These are phyloP conservation scores for Pseudonectria buxi DNA, from an alignment of 2,329 filamentous ascomycete species.

Conservation along the genomic window DNA sequence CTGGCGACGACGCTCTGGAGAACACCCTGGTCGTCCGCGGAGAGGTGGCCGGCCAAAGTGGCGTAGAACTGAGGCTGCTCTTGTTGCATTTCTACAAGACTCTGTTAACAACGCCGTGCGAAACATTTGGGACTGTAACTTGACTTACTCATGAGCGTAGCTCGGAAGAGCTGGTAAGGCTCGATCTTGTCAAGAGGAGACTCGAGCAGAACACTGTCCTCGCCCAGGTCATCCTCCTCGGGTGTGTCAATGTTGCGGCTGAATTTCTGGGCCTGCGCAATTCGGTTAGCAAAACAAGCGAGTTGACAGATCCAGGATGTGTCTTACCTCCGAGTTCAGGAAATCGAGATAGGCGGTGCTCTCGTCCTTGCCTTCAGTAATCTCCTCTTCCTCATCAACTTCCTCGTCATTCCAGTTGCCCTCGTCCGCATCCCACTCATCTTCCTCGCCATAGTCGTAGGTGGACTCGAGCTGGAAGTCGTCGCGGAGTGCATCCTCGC, in stretches of 20 bases:
- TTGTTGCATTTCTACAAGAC: slow-evolving; percentile 67
- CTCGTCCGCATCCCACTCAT: slow-evolving; percentile 78
- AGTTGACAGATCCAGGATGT: too few relatives aligned
- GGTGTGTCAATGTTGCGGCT: slow-evolving; percentile 60
- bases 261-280: slow-evolving; percentile 71
- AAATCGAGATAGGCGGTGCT: slow-evolving; percentile 94
- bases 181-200: slow-evolving; percentile 93
- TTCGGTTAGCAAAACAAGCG: not conserved
- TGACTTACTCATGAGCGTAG: slow-evolving; percentile 70
- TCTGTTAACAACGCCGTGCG: slow-evolving; percentile 21
- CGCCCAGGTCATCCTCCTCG: slow-evolving; percentile 81
- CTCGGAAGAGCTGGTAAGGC: slow-evolving; percentile 84
- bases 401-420: slow-evolving; percentile 73
- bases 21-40: slow-evolving; percentile 71
- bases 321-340: slow-evolving; percentile 74
- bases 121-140: too few relatives aligned
- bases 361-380: slow-evolving; percentile 72
- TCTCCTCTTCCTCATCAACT: slow-evolving; percentile 59
- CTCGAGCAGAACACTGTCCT: slow-evolving; percentile 88
- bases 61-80: slow-evolving; percentile 86
- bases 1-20: slow-evolving; percentile 73
- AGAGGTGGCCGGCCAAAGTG: slow-evolving; percentile 70
- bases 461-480: slow-evolving; percentile 67
- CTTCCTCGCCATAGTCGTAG: slow-evolving; percentile 63
- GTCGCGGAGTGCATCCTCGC: slow-evolving; percentile 86